Evolutionary conservation across 768 basidiomycete genomes (phyloP), one percentile per base, ranked within the genome.

Genomic region (Neoboletus magnificus): DNA sequence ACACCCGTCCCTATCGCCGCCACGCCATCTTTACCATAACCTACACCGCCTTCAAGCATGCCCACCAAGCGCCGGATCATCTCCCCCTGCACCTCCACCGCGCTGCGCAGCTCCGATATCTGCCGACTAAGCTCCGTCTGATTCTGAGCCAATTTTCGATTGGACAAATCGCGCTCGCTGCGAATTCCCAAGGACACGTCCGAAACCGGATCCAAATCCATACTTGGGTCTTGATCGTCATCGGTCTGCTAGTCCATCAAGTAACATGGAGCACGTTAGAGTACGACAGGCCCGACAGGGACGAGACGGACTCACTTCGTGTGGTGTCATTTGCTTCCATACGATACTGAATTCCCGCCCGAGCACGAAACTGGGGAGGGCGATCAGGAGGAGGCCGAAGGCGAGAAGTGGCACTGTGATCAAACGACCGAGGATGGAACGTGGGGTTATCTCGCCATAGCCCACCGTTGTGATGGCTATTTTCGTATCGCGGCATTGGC

Each of bases 371-470:
- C 85, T 89, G 8, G 93, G 93, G 5, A 96, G 79, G 0, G 93
- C 94, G 65, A 97, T 93, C 40, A 95, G 78, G 0, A 97, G 78
- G 11, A 96, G 77, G 3, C 93, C 93, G 62, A 91, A 95, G 13
- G 91, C 80, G 46, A 97, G 83, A 20, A 97, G 80, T 0, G 93
- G 93, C 1, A 95, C 74, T 0, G 93, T 93, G 61, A 96, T 76
- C 35, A 95, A 75, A 2, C 91, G 85, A 0, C 93, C 93, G n/a
- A 95, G 77, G 70, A 89, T 85, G 1, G 91, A 91, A 13, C 89
- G 82, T 0, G 93, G 93, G 0, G 90, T 91, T 51, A 94, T 91
- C 70, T 96, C 93, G 36, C 93, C 93, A 62, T 93, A 96, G 13
- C 93, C 91, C 1, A 93, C 90, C 0, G 93, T 94, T 3, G 88